A percentile compares a stretch with the other conserved stretches of the same genome.
Conservation (phyloP, 495 filamentous ascomycete genomes). For the Amorphotheca resinae region DNA sequence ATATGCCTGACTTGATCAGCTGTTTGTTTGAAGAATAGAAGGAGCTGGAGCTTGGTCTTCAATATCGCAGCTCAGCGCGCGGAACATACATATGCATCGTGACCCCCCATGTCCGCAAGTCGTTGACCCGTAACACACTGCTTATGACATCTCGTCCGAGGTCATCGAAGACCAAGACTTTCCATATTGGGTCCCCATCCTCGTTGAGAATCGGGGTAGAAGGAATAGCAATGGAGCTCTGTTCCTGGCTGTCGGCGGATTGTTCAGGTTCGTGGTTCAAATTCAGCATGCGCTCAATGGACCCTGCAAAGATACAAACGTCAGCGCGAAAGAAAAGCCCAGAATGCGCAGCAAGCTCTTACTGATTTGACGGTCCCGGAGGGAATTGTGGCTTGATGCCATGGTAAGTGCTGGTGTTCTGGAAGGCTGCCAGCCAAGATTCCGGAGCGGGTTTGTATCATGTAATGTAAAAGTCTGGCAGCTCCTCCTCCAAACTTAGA, state of each 20-base stretch:
- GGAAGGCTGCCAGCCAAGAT: constrained; percentile 19
- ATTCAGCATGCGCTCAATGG: constrained; percentile 92
- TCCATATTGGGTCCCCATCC: constrained; percentile 71
- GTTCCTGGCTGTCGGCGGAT: constrained; percentile 41
- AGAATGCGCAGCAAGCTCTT: constrained; percentile 28
- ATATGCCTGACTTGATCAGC: constrained; percentile 49
- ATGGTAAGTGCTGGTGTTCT: constrained; percentile 33
- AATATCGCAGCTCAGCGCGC: neutral
- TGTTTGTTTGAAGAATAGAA: neutral
- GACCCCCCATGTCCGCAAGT: constrained; percentile 83
- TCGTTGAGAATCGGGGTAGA: constrained; percentile 73
- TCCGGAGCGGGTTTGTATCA: constrained; percentile 4
- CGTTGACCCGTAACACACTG: constrained; percentile 86
- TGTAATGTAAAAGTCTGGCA: neutral
- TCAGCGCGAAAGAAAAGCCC: constrained; percentile 11
- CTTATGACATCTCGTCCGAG: constrained; percentile 64
- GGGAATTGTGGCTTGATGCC: constrained; percentile 59
- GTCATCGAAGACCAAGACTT: constrained; percentile 51
- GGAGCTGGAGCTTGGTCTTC: neutral
- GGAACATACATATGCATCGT: constrained; percentile 76
- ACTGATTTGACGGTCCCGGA: constrained; percentile 97
- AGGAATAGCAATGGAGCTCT: constrained; percentile 51
- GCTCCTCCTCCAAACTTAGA: neutral
- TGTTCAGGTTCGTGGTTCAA: constrained; percentile 62
- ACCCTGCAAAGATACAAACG: constrained; percentile 48